Percentiles rank a stretch among this genome's conserved stretches.
Evolutionary conservation across 331 rosid genomes (phyloP).

Genomic region (Acacia pycnantha): DNA sequence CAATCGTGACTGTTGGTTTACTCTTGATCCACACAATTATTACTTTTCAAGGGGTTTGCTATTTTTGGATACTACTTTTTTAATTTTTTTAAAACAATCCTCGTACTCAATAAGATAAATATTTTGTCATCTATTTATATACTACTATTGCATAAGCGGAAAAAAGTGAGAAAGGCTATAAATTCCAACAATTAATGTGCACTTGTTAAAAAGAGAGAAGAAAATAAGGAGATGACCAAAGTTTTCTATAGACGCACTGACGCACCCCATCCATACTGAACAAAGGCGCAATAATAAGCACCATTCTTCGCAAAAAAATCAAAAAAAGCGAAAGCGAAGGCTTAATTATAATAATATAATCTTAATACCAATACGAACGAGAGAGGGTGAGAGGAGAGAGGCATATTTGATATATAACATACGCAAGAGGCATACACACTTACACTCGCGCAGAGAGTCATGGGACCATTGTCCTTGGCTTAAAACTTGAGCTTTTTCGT

Average conservation of each 20-base stretch:
- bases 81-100: too few species aligned
- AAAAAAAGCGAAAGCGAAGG: not conserved
- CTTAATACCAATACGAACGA: not conserved
- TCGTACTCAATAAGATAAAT: not conserved
- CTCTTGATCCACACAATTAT: not conserved
- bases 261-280: constrained; percentile 17
- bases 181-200: not conserved
- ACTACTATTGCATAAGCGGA: not conserved
- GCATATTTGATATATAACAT: not conserved
- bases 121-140: not conserved
- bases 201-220: not conserved
- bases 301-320: constrained; percentile 9
- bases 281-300: constrained; percentile 32
- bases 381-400: not conserved
- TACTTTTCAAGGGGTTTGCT: not conserved
- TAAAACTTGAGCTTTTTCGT: constrained; percentile 60
- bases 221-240: not conserved
- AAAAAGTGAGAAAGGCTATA: not conserved
- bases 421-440: constrained; percentile 25
- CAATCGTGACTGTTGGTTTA: not conserved
- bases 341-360: not conserved
- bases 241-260: constrained; percentile 1
- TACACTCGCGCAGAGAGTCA: constrained; percentile 35
- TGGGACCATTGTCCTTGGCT: constrained; percentile 80
- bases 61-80: not conserved